Conservation (phyloP, 2,329 filamentous ascomycete genomes). For the Pseudocercospora ulei region DNA sequence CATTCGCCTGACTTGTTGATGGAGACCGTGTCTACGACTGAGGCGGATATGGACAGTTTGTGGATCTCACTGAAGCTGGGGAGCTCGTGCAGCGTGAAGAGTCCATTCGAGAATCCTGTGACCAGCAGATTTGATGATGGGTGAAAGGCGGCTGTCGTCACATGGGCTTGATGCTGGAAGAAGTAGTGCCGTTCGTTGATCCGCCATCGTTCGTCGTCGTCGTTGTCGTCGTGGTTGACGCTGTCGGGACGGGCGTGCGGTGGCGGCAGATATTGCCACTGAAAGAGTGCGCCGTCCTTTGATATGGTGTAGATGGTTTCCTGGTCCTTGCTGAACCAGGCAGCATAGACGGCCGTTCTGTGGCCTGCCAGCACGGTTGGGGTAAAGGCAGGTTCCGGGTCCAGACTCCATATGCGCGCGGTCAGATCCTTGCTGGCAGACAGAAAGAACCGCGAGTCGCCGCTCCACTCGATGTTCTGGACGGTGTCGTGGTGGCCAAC, state of each 20-base stretch:
- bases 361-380: slow-evolving; percentile 87
- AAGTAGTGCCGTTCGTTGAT: slow-evolving; percentile 90
- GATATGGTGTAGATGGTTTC: slow-evolving; percentile 94
- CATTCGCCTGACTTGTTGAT: slow-evolving; percentile 93
- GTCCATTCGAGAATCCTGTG: slow-evolving; percentile 85
- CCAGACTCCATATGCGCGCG: slow-evolving; percentile 85
- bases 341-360: slow-evolving; percentile 78
- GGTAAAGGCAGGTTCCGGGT: slow-evolving; percentile 75
- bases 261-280: slow-evolving; percentile 71
- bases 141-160: slow-evolving; percentile 87
- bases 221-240: too few species aligned
- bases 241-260: slow-evolving; percentile 45
- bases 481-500: slow-evolving; percentile 83
- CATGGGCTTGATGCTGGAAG: slow-evolving; percentile 76
- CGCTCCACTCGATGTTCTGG: slow-evolving; percentile 84
- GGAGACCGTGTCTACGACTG: slow-evolving; percentile 87
- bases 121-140: slow-evolving; percentile 82
- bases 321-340: slow-evolving; percentile 93
- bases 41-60: slow-evolving; percentile 86
- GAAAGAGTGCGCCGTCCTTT: slow-evolving; percentile 92
- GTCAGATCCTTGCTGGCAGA: slow-evolving; percentile 88
- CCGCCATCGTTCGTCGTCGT: slow-evolving; percentile 70
- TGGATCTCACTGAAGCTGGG: slow-evolving; percentile 95
- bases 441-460: slow-evolving; percentile 89
- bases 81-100: slow-evolving; percentile 90